Evolutionary conservation across 768 basidiomycete genomes (phyloP), one percentile per base, ranked within the genome.

Genomic region (Mycena floridula): DNA sequence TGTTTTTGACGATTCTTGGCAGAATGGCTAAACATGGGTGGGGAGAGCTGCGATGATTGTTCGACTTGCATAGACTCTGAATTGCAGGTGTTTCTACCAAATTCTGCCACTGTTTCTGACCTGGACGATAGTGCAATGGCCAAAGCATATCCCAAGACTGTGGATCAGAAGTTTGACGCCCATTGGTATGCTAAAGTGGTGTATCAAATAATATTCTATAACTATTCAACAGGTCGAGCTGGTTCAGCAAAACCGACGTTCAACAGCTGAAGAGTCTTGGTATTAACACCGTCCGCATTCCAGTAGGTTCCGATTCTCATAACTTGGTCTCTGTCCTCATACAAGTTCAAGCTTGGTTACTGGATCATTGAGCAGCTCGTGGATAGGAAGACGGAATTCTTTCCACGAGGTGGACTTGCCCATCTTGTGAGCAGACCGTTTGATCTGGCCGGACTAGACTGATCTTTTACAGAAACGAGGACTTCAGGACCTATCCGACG

Each of bases 311-410:
- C 26, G 42, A 5, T 9, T 42, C 21, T 44, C 24, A n/a, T 8
- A 28, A n/a, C n/a, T n/a, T 40, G 18, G 39, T 27, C 23, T 8
- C 46, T 39, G 22, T 39, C 22, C 27, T 39, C 16, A 7, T 12
- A 9, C 1, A 36, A 2, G 25, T 38, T 27, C 3, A 30, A 88
- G 85, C 75, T 89, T 30, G 87, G 88, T 0, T 90, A 83, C 57
- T 90, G 88, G 88, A 80, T 89, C 38, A 65, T 90, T 7, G 88
- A 90, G 56, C 70, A 68, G 3, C 65, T 90, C 7, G 87, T 89
- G 0, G 56, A 89, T 56, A 71, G 80, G 4, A 52, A 53, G 1
- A 66, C 62, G 2, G 88, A 89, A 56, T 73, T 68, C 37, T 89
- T 73, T 56, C 82, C 85, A 12, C 72, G 76, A 26, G 88, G 88